Percentiles rank a stretch among this genome's conserved stretches.
Conservation (phyloP, 495 filamentous ascomycete species). For the Cladorrhinum samala region DNA sequence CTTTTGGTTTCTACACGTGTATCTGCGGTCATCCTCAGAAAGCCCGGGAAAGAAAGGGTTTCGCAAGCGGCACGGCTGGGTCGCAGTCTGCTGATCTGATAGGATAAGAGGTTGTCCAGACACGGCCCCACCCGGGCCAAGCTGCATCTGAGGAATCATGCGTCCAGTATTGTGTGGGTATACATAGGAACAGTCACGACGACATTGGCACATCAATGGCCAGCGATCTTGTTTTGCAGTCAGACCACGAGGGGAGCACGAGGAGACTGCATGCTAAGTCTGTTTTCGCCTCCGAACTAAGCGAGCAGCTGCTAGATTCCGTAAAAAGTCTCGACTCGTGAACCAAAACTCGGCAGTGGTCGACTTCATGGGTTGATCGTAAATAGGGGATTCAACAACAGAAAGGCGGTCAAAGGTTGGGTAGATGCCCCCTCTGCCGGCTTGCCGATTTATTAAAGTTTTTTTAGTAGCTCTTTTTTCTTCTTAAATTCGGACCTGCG, state of each 20-base stretch:
- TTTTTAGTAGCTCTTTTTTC: background rate
- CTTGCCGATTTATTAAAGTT: background rate
- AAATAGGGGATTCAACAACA: too few species aligned
- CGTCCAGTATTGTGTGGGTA: constrained; percentile 14
- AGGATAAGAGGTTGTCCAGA: constrained; percentile 1
- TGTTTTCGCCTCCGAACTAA: background rate
- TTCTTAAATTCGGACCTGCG: background rate
- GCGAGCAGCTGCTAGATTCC: background rate
- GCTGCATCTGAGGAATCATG: constrained; percentile 23
- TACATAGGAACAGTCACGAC: too few species aligned
- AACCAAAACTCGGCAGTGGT: background rate
- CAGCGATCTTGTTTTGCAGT: background rate
- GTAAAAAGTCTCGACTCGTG: background rate
- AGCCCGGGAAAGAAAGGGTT: background rate
- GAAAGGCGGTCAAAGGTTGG: background rate
- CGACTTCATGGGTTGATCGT: background rate
- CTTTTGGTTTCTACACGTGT: too few species aligned
- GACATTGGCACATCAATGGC: too few species aligned
- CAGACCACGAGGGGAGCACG: background rate
- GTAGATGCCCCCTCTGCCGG: background rate
- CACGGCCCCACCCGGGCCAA: constrained; percentile 16
- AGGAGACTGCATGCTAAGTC: background rate
- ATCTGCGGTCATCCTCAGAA: background rate
- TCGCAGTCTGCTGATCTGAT: background rate
- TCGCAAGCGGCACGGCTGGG: background rate